Conservation (phyloP, 2,329 filamentous ascomycete genomes). For the Phoma sp. region DNA sequence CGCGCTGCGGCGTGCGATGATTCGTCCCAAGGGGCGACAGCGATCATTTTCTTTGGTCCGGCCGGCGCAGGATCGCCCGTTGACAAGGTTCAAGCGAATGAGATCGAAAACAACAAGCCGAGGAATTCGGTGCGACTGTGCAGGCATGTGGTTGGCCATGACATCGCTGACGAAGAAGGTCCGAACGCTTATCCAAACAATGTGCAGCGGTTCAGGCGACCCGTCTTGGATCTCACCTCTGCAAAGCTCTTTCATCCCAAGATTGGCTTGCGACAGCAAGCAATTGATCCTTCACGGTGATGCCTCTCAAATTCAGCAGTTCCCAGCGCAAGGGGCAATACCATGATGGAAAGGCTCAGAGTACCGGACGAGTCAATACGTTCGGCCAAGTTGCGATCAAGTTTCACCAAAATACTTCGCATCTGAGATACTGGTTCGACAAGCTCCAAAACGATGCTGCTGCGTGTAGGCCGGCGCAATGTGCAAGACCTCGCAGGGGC, state of each 20-base stretch:
- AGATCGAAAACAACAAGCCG: too few relatives aligned
- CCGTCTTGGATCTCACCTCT: neutral
- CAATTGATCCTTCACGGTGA: constrained; percentile 1
- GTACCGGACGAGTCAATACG: constrained; percentile 17
- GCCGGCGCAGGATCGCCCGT: neutral
- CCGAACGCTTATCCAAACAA: constrained; percentile 13
- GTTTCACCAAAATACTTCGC: constrained; percentile 25
- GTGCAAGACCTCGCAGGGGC: constrained; percentile 8
- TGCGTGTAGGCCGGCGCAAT: neutral
- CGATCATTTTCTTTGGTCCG: neutral
- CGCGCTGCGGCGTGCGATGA: neutral
- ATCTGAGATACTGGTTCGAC: constrained; percentile 26
- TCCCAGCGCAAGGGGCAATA: constrained; percentile 12
- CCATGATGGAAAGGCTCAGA: constrained; percentile 19
- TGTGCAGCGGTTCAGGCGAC: neutral
- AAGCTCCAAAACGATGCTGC: constrained; percentile 18
- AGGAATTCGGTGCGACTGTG: neutral
- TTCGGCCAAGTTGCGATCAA: constrained; percentile 26
- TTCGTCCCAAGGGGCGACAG: neutral
- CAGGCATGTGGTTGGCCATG: constrained; percentile 6
- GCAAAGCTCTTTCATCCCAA: neutral
- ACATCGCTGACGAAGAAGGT: constrained; percentile 4
- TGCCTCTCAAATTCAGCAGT: constrained; percentile 16
- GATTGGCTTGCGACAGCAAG: neutral
- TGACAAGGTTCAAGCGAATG: neutral